Evolutionary conservation across 2,329 filamentous ascomycete species (phyloP), one percentile per base, ranked within the genome.

Genomic region (Xylaria sp.): DNA sequence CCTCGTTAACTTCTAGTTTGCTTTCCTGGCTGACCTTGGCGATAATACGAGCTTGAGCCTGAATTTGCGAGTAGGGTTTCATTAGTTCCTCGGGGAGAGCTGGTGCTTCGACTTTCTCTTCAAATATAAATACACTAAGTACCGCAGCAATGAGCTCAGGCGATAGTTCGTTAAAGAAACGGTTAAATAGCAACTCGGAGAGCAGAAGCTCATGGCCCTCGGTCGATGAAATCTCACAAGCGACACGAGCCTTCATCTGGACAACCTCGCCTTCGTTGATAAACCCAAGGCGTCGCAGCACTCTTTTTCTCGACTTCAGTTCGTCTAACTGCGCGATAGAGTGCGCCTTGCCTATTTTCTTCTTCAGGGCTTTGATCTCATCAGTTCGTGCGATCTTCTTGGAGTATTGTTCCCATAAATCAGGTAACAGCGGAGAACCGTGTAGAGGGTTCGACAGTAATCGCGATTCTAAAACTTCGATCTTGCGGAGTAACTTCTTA

Each of bases 261-360:
- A 99, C 94, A 1, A 99, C 94, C 78, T 98, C 96, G 59, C 89
- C 87, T 67, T 98, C 96, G 77, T 97, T 96, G 80, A 97, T 96
- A 81, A 99, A 99, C 4, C 92, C 93, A 11, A 99, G 87, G 61
- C 96, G 93, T 53, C 96, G 93, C 33, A 99, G 86, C 4, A 99
- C 96, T 72, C 96, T 91, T 83, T 97, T 99, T 69, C 96, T 91
- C 70, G 92, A 94, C 83, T 98, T 98, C 68, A 99, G 87, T 80
- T 99, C 96, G 74, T 99, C 96, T 69, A 98, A 86, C 79, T 99
- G 95, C 65, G 96, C 90, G 65, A 98, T 92, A 67, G 92, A 94
- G 77, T 96, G 88, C 0, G 94, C 94, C 71, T 92, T 90, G 25
- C 87, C 84, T 69, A 99, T 97, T 66, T 92, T 87, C 81, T 94